phyloP scores from a whole-genome alignment of 345 rosid genomes.

The Kernera saxatilis region DNA sequence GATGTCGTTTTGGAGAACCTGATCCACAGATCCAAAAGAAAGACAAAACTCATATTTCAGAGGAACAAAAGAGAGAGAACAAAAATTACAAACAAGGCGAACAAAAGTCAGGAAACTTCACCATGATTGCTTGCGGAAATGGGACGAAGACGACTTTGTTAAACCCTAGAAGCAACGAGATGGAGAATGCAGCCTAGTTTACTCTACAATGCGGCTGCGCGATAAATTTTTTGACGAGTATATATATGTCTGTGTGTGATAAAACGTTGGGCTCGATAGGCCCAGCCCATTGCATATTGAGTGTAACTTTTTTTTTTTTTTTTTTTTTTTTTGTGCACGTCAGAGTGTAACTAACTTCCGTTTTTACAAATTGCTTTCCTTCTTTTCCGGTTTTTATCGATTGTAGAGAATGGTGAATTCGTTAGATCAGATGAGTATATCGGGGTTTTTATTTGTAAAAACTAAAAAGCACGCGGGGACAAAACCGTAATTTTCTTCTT shows the following conservation, averaged over 20 bases:
- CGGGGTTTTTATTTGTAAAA: too few relatives aligned
- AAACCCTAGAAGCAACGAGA: constrained; percentile 5
- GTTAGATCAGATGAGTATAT: too few relatives aligned
- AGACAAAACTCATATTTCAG: background rate
- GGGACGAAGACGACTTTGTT: background rate
- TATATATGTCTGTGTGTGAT: background rate
- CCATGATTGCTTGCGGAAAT: constrained; percentile 6
- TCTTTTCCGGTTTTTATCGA: background rate
- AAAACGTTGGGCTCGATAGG: background rate
- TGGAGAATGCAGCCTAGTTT: background rate
- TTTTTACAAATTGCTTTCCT: background rate
- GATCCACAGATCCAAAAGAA: background rate
- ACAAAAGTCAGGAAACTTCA: background rate
- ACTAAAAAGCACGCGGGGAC: too few relatives aligned
- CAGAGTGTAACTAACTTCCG: too few relatives aligned
- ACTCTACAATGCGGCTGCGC: background rate
- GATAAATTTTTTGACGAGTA: background rate
- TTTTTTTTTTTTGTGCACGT: too few relatives aligned
- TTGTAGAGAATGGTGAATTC: too few relatives aligned
- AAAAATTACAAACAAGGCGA: background rate
- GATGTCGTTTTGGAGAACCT: constrained; percentile 51
- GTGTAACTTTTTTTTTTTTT: too few relatives aligned
- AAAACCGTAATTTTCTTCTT: too few relatives aligned
- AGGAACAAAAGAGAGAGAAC: background rate
- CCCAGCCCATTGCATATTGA: background rate